These are phyloP conservation scores for Boletellus ananas DNA, from an alignment of 768 basidiomycete species.

Conservation along the genomic window DNA sequence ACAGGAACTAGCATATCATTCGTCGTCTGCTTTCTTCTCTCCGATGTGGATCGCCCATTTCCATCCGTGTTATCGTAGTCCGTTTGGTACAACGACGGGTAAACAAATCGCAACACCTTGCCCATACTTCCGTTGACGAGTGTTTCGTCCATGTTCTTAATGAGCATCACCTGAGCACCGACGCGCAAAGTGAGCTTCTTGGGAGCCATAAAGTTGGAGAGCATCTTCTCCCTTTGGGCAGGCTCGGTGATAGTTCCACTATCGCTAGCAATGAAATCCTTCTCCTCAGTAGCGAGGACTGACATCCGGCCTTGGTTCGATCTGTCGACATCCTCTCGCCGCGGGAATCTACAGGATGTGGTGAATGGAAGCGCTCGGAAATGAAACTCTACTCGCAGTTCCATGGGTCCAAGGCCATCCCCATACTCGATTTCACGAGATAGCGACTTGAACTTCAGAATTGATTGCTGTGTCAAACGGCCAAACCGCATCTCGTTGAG, in stretches of 20 bases:
- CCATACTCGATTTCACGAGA: conserved; percentile 66
- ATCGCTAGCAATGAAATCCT: conserved; percentile 58
- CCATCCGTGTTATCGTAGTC: conserved; percentile 35
- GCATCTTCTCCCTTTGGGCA: conserved; percentile 67
- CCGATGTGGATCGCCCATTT: conserved; percentile 35
- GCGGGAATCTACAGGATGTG: conserved; percentile 67
- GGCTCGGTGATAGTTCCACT: conserved; percentile 52
- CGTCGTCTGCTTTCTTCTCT: conserved; percentile 25
- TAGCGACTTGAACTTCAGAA: conserved; percentile 66
- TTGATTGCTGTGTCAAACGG: conserved; percentile 56
- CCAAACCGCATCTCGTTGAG: conserved; percentile 99
- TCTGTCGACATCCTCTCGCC: conserved; percentile 85
- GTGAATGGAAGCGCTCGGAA: not conserved
- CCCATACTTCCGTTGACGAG: conserved; percentile 97
- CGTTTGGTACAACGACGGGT: conserved; percentile 45
- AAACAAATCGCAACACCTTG: conserved; percentile 69
- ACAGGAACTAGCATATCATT: conserved; percentile 53
- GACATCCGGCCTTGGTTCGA: conserved; percentile 73
- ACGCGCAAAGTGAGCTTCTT: conserved; percentile 61
- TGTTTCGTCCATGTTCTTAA: conserved; percentile 88
- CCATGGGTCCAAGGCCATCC: conserved; percentile 85
- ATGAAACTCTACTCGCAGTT: conserved; percentile 57
- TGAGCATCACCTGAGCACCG: conserved; percentile 90
- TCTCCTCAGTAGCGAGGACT: conserved; percentile 50
- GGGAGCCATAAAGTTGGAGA: conserved; percentile 91